Evolutionary conservation across 2,329 filamentous ascomycete genomes (phyloP), one percentile per base, ranked within the genome.

Genomic region (Metarhizium guizhouense): DNA sequence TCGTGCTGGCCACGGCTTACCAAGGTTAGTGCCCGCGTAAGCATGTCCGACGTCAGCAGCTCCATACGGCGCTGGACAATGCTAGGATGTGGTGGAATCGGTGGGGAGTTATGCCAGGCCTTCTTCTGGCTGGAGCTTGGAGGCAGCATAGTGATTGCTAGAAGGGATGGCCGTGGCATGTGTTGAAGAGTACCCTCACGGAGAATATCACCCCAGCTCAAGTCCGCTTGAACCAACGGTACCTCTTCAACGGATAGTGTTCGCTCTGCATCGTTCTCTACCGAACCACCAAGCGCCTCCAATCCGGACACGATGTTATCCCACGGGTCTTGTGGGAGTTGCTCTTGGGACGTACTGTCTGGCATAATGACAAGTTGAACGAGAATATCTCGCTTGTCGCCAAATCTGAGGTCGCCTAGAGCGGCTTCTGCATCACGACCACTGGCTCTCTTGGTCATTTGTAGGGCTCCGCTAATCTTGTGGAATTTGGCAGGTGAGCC

Each of bases 31-130:
- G 94, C 92, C 57, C 94, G 82, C 7, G 90, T 95, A 60, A 99
- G 81, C 94, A 99, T 99, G 69, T 99, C 94, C 1, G 93, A 97
- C 2, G 94, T 97, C 54, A 99, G 81, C 34, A 99, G 78, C 72
- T 99, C 94, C 94, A 99, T 99, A 49, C 94, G 87, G 45, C 94
- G 84, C 73, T 99, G 94, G 6, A 99, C 93, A 57, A 99, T 91
- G 59, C 87, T 90, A 4, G 94, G 92, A 67, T 97, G 94, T 49
- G 94, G 93, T 14, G 94, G 94, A 59, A 99, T 99, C 1, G 91
- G 89, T 14, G 92, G 90, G 13, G 79, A 75, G 62, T 77, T 82
- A 48, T 75, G 75, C 82, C 82, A 85, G 16, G 85, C 82, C 61
- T 81, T 87, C 73, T 86, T 85, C 59, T 81, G 81, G 54, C 80